These are phyloP conservation scores for Astrephomene gubernaculifera DNA, from an alignment of 139 green algal species.

Conservation along the genomic window DNA sequence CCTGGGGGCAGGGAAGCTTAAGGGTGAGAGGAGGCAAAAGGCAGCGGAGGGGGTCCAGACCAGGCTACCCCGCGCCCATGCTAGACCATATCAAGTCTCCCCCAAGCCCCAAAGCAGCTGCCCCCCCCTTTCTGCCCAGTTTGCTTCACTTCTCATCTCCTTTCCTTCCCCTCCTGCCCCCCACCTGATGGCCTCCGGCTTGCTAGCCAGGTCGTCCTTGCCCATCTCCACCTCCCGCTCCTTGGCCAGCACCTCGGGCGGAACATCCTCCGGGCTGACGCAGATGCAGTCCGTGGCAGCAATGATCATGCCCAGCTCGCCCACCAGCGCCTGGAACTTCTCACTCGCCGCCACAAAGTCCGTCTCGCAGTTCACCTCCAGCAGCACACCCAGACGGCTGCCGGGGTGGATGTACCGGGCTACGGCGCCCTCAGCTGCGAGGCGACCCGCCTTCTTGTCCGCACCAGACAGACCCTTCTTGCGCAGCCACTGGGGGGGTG, in stretches of 20 bases:
- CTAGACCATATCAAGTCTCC: no score
- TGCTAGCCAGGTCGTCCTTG: conserved; percentile 95
- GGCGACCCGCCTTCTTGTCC: conserved; percentile 95
- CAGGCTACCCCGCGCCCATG: no score
- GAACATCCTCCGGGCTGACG: conserved; percentile 72
- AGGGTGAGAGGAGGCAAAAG: no score
- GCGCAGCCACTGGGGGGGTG: conserved; percentile 94
- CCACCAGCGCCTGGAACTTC: conserved; percentile 85
- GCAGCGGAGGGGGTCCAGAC: no score
- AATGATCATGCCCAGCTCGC: conserved; percentile 75
- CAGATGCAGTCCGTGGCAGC: conserved; percentile 76
- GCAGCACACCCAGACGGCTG: conserved; percentile 87
- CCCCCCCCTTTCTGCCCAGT: no score
- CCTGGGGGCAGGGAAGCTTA: no score
- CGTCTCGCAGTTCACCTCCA: conserved; percentile 98
- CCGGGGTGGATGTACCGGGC: conserved; percentile 95
- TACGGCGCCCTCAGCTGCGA: conserved; percentile 93
- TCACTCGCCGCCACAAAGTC: conserved; percentile 95
- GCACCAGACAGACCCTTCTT: conserved; percentile 97
- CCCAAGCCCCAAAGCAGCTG: no score
- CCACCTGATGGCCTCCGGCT: conserved; percentile 94
- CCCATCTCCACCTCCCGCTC: conserved; percentile 90
- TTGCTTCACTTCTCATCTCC: no score
- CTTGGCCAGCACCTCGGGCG: conserved; percentile 68
- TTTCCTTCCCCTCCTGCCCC: no score